Conservation (phyloP, 805 yeast species). For the Schizosaccharomyces cryophilus region DNA sequence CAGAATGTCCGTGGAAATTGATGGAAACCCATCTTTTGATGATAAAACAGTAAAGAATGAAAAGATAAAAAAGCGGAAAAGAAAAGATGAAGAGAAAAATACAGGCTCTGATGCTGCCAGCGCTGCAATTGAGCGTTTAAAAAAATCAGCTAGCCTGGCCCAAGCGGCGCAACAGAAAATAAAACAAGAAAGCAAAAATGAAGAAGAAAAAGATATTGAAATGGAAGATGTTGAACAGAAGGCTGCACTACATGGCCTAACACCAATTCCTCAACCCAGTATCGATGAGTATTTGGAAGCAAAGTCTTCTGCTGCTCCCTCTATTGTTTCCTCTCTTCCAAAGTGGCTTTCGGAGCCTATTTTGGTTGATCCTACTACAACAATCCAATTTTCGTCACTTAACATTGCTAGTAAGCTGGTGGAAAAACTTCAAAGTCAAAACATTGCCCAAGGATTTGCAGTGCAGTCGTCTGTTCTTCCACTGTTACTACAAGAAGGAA, state of each 20-base stretch:
- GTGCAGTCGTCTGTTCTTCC: not conserved
- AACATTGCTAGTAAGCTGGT: not conserved
- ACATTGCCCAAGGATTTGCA: not conserved
- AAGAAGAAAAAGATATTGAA: not conserved
- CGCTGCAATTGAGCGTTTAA: not conserved
- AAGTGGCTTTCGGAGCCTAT: conserved; percentile 1
- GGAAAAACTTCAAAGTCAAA: not conserved
- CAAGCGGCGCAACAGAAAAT: not conserved
- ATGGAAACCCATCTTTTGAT: not conserved
- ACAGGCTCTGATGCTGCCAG: not conserved
- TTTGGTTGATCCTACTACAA: not conserved
- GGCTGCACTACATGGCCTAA: not conserved
- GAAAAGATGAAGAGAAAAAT: not conserved
- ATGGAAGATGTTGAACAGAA: not conserved
- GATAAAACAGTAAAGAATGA: not conserved
- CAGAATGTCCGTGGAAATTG: not conserved
- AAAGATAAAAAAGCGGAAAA: not conserved
- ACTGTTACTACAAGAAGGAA: not conserved
- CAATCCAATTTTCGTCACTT: not conserved
- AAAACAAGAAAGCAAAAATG: not conserved
- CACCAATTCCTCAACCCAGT: not conserved
- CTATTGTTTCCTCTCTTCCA: not conserved
- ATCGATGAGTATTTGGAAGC: not conserved
- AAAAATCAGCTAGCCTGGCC: not conserved
- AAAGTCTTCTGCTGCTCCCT: not conserved